Percentiles rank a stretch among this genome's conserved stretches.
These are phyloP conservation scores for Colletotrichum sp. DNA, from an alignment of 2,329 filamentous ascomycete genomes.

Conservation along the genomic window DNA sequence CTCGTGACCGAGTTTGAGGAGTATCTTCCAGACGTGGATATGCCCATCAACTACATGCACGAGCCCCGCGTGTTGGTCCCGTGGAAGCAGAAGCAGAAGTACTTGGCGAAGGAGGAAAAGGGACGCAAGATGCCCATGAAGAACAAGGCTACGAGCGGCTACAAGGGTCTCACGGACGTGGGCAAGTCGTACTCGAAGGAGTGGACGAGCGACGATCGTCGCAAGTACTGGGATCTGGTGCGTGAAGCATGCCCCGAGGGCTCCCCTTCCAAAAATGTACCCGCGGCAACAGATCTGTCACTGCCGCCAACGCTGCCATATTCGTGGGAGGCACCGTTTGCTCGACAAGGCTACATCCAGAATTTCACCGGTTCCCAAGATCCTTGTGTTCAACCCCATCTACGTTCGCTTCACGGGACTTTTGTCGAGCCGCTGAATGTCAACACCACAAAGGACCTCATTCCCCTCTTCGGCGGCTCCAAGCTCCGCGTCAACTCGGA, in stretches of 20 bases:
- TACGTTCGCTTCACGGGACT: constrained; percentile 59
- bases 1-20: constrained; percentile 57
- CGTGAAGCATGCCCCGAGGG: constrained; percentile 62
- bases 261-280: constrained; percentile 48
- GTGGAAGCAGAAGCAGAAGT: constrained; percentile 58
- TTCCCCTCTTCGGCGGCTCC: constrained; percentile 67
- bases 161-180: constrained; percentile 43
- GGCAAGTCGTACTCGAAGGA: constrained; percentile 33
- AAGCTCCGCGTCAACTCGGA: constrained; percentile 69
- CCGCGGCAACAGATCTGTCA: constrained; percentile 32
- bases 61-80: constrained; percentile 67
- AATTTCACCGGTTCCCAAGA: constrained; percentile 66
- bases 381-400: constrained; percentile 62
- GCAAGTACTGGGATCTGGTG: constrained; percentile 63
- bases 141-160: constrained; percentile 47
- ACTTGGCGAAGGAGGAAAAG: constrained; percentile 53
- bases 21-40: constrained; percentile 68
- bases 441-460: constrained; percentile 56
- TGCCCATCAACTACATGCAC: constrained; percentile 70
- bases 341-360: constrained; percentile 53
- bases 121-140: constrained; percentile 47
- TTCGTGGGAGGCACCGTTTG: constrained; percentile 39
- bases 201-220: constrained; percentile 15
- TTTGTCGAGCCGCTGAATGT: constrained; percentile 60
- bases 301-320: constrained; percentile 37